Percentiles rank a stretch among this genome's conserved stretches.
Conservation (phyloP, 768 basidiomycete species). For the Russula virescens region DNA sequence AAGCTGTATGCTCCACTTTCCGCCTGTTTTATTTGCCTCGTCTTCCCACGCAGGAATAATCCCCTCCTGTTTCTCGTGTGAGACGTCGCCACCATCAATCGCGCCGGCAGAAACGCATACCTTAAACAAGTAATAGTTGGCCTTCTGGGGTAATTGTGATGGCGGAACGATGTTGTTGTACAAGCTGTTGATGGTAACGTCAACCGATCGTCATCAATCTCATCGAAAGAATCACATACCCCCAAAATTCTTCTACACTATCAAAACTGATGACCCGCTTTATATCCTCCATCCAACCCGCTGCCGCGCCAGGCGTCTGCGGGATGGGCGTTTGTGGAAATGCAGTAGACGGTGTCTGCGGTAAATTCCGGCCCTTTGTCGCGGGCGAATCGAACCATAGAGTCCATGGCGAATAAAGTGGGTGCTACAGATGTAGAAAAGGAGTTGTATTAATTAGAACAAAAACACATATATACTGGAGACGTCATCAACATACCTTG, state of each 20-base stretch:
- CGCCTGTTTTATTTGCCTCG: constrained; percentile 92
- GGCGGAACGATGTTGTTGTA: constrained; percentile 98
- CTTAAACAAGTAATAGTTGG: constrained; percentile 99
- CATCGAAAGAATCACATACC: constrained; percentile 45
- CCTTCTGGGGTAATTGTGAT: constrained; percentile 86
- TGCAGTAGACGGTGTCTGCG: constrained; percentile 74
- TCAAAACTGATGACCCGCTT: constrained; percentile 94
- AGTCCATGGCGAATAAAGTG: constrained; percentile 91
- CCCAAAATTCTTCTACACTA: constrained; percentile 99
- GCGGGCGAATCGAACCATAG: constrained; percentile 97
- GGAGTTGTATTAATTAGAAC: neutral
- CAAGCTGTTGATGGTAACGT: constrained; percentile 43
- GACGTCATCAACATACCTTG: constrained; percentile 52
- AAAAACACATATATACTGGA: neutral
- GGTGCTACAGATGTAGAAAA: constrained; percentile 52
- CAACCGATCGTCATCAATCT: constrained; percentile 12
- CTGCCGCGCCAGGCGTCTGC: constrained; percentile 71
- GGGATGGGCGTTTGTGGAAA: constrained; percentile 71
- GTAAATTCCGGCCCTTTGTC: constrained; percentile 84
- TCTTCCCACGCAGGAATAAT: constrained; percentile 99
- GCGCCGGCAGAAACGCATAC: constrained; percentile 36
- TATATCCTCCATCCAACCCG: constrained; percentile 99
- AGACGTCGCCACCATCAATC: neutral
- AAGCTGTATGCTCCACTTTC: constrained; percentile 98
- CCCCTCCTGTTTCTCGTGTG: constrained; percentile 54